Base-by-base conservation (phyloP, 306 rosid species). In the Prunus padus region DNA sequence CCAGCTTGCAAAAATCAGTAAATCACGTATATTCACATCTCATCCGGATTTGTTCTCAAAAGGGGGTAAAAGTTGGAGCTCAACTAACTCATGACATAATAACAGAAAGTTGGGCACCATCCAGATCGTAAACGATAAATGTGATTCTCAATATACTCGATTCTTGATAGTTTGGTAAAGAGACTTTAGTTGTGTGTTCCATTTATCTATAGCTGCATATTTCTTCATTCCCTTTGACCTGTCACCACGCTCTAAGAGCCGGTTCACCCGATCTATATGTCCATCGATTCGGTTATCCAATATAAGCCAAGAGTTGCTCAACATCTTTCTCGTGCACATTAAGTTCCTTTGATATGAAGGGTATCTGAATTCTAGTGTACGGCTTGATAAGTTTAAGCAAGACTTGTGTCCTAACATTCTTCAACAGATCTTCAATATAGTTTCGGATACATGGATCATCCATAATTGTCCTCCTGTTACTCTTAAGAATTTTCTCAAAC, bases 341-440 rank as follows among this genome's bases (percentile, higher is more conserved):
- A 51, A 84, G 87, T 47, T 84, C 87, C 87, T 91, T 86, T 31
- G 98, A 93, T 83, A 93, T 93, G 76, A 93, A 93, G 10, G 98
- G 98, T 70, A 93, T 93, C 75, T 92, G 84, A 76, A 93, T 93
- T 85, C 97, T 92, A 69, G 98, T 93, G 77, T 93, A 93, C 49
- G 97, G 97, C 79, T 91, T 91, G 89, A 93, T 93, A 61, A 93
- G 96, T 85, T 93, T 93, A 67, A 93, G 96, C 82, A 93, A 71
- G 85, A 93, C 98, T 79, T 93, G 98, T 14, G 98, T 93, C 81
- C 98, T 89, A 52, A 93, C 90, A 83, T 93, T 93, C 88, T 93
- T 93, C 81, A 93, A 84, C 74, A 93, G 85, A 86, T 93, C 97
- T 84, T 93, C 98, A 59, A 93, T 93, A 76, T 93, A 93, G 82